Evolutionary conservation across 129 eudicot genomes (phyloP), one percentile per base, ranked within the genome.

Genomic region (Pseudognaphalium luteoalbum): DNA sequence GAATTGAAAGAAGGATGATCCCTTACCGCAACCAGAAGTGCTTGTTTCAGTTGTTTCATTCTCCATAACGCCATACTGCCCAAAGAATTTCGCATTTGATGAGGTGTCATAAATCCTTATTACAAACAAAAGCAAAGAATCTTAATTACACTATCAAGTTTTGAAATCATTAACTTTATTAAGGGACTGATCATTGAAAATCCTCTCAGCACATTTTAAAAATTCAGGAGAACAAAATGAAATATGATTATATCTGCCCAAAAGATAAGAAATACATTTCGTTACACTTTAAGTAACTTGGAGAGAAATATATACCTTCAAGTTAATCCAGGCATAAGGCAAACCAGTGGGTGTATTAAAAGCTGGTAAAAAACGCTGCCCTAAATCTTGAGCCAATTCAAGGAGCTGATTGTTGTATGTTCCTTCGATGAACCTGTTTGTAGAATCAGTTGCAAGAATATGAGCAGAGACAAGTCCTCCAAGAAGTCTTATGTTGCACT

Each of bases 381-480:
- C 99, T 71, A 94, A 84, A 81, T 94, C 88, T 86, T 89, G 80
- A 83, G 99, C 97, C 75, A 94, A 90, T 75, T 50, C 71, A 82
- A 94, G 99, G 72, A 94, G 93, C 78, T 89, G 85, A 37, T 89
- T 87, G 57, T 84, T 80, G 82, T 94, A 94, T 62, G 77, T 85
- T 84, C 91, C 96, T 72, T 87, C 82, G 76, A 82, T 62, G 82
- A 94, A 94, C 90, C 96, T 94, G 90, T 91, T 87, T 73, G 93
- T 89, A 91, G 93, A 91, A 86, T 94, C 97, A 91, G 96, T 94
- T 80, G 99, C 99, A 91, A 94, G 99, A 85, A 94, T 87, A 91
- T 94, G 99, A 91, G 99, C 99, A 83, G 99, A 94, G 79, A 94
- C 97, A 87, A 91, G 99, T 84, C 97, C 99, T 86, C 99, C 99